Evolutionary conservation across 768 basidiomycete species (phyloP).

Genomic region (Pulveroboletus sp.): DNA sequence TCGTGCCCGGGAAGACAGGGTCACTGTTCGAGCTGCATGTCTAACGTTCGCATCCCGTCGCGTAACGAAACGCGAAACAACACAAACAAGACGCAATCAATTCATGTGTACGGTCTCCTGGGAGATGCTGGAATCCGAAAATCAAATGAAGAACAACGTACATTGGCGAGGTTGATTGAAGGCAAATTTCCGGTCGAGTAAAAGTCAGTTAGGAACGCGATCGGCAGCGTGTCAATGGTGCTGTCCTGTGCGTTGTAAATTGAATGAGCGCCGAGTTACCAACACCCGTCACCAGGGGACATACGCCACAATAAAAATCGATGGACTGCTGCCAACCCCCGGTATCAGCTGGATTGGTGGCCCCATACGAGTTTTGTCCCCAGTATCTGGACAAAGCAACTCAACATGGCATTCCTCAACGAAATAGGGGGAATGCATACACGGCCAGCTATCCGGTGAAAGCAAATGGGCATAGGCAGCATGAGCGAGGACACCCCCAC

Average conservation of each 20-base stretch:
- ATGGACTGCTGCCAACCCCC: slow-evolving; percentile 30
- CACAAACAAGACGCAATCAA: too few species aligned
- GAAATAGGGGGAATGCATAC: slow-evolving; percentile 6
- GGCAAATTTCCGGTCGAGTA: slow-evolving; percentile 56
- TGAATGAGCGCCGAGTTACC: not conserved
- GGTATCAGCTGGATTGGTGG: slow-evolving; percentile 19
- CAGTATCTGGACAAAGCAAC: slow-evolving; percentile 22
- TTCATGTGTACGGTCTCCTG: not conserved
- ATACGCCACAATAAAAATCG: slow-evolving; percentile 29
- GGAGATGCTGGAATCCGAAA: not conserved
- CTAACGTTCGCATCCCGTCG: slow-evolving; percentile 27
- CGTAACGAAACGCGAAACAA: not conserved
- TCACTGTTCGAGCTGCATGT: slow-evolving; percentile 59
- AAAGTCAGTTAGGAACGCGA: slow-evolving; percentile 60
- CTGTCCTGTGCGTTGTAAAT: slow-evolving; percentile 37
- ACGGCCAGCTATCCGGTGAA: slow-evolving; percentile 20
- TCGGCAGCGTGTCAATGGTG: slow-evolving; percentile 52
- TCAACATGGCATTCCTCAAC: not conserved
- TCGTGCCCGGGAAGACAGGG: slow-evolving; percentile 55
- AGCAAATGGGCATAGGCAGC: not conserved
- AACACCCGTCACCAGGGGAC: not conserved
- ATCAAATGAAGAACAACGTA: slow-evolving; percentile 20
- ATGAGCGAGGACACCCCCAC: not conserved
- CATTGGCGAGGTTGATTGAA: slow-evolving; percentile 58
- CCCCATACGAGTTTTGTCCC: slow-evolving; percentile 36